Base-by-base conservation (phyloP, 2,329 filamentous ascomycete species). In the Dactylellina haptotyla region DNA sequence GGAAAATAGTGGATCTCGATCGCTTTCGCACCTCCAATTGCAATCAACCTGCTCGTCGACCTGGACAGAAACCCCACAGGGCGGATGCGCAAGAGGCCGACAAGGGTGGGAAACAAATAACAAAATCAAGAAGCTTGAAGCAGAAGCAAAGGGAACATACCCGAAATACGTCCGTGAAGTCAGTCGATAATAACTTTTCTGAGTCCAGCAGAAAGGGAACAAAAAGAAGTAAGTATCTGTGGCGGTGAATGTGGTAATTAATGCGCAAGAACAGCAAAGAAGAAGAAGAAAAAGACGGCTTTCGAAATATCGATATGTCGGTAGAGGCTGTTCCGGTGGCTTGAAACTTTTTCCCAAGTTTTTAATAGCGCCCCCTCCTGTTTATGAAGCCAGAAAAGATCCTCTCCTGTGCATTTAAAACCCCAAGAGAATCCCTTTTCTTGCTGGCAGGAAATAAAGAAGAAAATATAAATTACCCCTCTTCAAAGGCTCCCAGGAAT, bases 251-350 rank as follows among this genome's bases (percentile, higher is more conserved):
- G 53, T 59, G 63, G 43, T 32, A 32, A 46, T 10, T 18, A 34
- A 61, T 39, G 56, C 56, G n/a, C n/a, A n/a, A n/a, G n/a, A n/a
- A n/a, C n/a, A n/a, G n/a, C n/a, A n/a, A n/a, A n/a, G n/a, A n/a
- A n/a, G n/a, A n/a, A n/a, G n/a, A n/a, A n/a, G n/a, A n/a, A n/a
- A n/a, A n/a, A n/a, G n/a, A n/a, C n/a, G n/a, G n/a, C n/a, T n/a
- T 32, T 51, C 46, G 43, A 62, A 62, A 50, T 54, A 20, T 48
- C 23, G 18, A 46, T 39, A 58, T 48, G 43, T 66, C 50, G 62
- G 51, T 58, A 58, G 43, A 54, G 41, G 18, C 16, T 20, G 30
- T 54, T 61, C 64, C 56, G 46, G 46, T 61, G 64, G 64, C 64
- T 48, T 67, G 63, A 45, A 50, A 32, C n/a, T n/a, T n/a, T n/a